Evolutionary conservation across 768 basidiomycete species (phyloP).

Genomic region (Leccinellum luteum): DNA sequence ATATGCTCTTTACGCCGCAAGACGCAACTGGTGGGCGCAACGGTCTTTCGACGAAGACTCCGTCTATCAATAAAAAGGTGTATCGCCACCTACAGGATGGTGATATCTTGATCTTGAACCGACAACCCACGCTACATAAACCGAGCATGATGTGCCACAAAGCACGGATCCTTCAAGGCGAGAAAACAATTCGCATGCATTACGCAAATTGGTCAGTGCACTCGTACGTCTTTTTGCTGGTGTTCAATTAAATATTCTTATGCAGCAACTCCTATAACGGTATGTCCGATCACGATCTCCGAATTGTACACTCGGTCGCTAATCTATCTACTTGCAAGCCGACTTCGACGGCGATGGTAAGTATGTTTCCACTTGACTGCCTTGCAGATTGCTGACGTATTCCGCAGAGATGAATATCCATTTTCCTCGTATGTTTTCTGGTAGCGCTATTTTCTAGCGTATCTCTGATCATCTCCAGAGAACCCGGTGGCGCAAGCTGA

Average conservation of each 20-base stretch:
- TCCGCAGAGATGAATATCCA: constrained; percentile 96
- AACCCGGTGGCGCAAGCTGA: constrained; percentile 95
- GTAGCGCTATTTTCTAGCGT: background rate
- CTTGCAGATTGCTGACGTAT: constrained; percentile 2
- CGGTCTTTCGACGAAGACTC: constrained; percentile 72
- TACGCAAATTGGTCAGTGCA: constrained; percentile 91
- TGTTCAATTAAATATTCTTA: constrained; percentile 15
- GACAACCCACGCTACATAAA: constrained; percentile 98
- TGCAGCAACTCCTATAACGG: constrained; percentile 95
- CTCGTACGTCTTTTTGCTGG: constrained; percentile 1
- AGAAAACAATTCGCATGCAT: constrained; percentile 99
- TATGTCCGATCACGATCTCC: constrained; percentile 34
- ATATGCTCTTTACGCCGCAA: constrained; percentile 91
- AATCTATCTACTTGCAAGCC: constrained; percentile 40
- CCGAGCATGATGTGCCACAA: constrained; percentile 99
- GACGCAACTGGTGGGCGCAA: constrained; percentile 51
- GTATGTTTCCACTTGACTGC: constrained; percentile 18
- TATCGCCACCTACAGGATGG: constrained; percentile 93
- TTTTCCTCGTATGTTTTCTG: constrained; percentile 78
- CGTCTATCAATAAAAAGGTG: constrained; percentile 93
- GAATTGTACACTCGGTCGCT: constrained; percentile 3
- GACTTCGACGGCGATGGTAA: constrained; percentile 92
- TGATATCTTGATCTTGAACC: constrained; percentile 92
- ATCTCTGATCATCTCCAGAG: constrained; percentile 46
- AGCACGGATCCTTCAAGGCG: constrained; percentile 87